These are phyloP conservation scores for Aspergillus sp. DNA, from an alignment of 2,329 filamentous ascomycete species.

Conservation along the genomic window DNA sequence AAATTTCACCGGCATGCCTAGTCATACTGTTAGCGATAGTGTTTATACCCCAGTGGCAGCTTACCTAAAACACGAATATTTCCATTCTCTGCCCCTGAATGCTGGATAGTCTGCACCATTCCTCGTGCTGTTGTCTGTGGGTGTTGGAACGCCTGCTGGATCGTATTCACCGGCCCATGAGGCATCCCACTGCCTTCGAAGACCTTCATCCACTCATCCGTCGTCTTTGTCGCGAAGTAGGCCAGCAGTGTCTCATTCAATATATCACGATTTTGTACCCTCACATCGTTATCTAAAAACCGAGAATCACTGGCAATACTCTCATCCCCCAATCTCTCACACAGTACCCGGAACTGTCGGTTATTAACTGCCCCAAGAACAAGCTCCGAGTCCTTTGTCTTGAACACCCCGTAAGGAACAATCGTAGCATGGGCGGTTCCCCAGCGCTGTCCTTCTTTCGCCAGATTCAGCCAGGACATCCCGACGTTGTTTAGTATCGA, in stretches of 20 bases:
- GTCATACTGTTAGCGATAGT: neutral
- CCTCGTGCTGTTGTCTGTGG: constrained; percentile 43
- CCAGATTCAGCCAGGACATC: constrained; percentile 41
- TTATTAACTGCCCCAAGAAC: constrained; percentile 74
- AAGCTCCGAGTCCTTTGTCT: constrained; percentile 69
- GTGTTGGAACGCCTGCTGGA: constrained; percentile 47
- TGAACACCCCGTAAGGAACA: constrained; percentile 54
- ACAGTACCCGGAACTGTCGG: constrained; percentile 65
- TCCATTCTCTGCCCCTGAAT: constrained; percentile 16
- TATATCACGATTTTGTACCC: constrained; percentile 54
- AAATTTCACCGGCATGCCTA: constrained; percentile 33
- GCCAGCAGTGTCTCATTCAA: constrained; percentile 38
- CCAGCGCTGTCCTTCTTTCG: constrained; percentile 44
- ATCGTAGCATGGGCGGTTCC: constrained; percentile 50
- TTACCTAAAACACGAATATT: constrained; percentile 29
- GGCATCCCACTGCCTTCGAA: constrained; percentile 48
- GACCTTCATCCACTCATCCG: constrained; percentile 40
- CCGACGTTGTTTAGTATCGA: constrained; percentile 46
- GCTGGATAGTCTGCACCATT: constrained; percentile 35
- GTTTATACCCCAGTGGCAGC: neutral
- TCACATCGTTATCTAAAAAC: constrained; percentile 61
- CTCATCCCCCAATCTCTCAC: constrained; percentile 57
- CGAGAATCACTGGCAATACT: constrained; percentile 62
- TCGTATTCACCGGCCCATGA: constrained; percentile 48
- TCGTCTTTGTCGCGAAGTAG: constrained; percentile 37